Percentiles rank a stretch among this genome's conserved stretches.
Conservation (phyloP, 495 filamentous ascomycete species). For the Hypoxylon intermedium region DNA sequence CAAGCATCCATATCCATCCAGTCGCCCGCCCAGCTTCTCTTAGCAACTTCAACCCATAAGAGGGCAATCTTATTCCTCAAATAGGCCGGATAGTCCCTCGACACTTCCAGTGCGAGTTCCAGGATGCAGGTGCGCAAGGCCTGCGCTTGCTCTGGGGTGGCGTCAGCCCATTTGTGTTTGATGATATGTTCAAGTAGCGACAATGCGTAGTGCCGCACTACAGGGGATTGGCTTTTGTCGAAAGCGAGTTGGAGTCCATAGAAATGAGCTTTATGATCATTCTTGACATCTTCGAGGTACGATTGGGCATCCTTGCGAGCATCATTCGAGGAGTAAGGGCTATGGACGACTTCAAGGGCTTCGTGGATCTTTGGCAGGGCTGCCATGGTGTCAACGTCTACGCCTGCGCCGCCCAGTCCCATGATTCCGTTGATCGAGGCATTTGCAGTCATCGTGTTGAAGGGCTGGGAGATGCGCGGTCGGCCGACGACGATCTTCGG, state of each 20-base stretch:
- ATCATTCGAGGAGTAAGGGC: conserved; percentile 79
- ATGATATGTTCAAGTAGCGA: conserved; percentile 88
- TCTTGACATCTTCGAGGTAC: conserved; percentile 85
- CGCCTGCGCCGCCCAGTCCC: conserved; percentile 43
- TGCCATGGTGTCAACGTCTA: conserved; percentile 32
- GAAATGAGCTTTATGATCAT: conserved; percentile 74
- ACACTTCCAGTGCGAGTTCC: conserved; percentile 74
- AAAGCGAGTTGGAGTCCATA: conserved; percentile 86
- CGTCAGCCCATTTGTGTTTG: conserved; percentile 79
- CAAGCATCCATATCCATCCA: conserved; percentile 94
- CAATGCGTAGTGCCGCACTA: conserved; percentile 92
- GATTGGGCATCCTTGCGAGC: conserved; percentile 80
- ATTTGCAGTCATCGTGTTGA: conserved; percentile 32
- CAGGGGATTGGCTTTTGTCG: conserved; percentile 71
- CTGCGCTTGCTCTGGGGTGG: conserved; percentile 65
- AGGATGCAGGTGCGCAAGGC: conserved; percentile 77
- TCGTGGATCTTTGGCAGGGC: conserved; percentile 69
- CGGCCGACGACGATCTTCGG: conserved; percentile 38
- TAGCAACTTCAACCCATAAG: conserved; percentile 92
- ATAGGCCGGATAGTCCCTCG: conserved; percentile 77
- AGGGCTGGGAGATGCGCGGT: conserved; percentile 25
- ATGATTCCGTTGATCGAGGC: conserved; percentile 40
- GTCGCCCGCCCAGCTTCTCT: conserved; percentile 86
- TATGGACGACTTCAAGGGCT: conserved; percentile 86
- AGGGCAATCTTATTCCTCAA: conserved; percentile 94